Evolutionary conservation across 768 basidiomycete species (phyloP), one percentile per base, ranked within the genome.

Genomic region (Panaeolus cyanescens): DNA sequence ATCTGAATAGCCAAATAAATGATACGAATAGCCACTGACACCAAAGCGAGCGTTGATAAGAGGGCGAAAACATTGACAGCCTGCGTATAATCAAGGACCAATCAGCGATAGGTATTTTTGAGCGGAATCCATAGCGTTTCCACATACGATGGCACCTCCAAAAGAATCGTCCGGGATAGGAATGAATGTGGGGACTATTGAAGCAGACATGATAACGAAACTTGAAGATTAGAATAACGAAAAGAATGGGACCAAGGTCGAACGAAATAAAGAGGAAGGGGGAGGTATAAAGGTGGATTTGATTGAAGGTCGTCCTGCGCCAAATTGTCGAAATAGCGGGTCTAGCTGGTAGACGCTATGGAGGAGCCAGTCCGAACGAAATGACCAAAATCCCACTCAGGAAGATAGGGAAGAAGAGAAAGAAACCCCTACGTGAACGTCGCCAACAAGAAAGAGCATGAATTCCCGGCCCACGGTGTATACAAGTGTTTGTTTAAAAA

Each of bases 51-150:
- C 19, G 83, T 72, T 8, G 88, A 86, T 31, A 87, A 67, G 42
- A 83, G 60, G 17, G 87, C 83, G 66, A 89, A 85, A 20, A 75
- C 72, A 59, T 82, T 79, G 61, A 86, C 79, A 58, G 79, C 77
- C 83, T 83, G 42, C 32, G 12, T 37, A 15, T 50, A 36, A 30
- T 39, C 59, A n/a, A 53, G 12, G 34, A 31, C 31, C 5, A 30
- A 50, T 22, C 22, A 33, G 54, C 45, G 45, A 50, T 25, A 13
- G 8, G 25, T 50, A 30, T 50, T 50, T n/a, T 20, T n/a, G 45
- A 50, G 45, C 45, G 8, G 30, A 5, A n/a, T 50, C 25, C 45
- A 8, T 2, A 28, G 19, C 2, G 17, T 25, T 17, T 25, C 25
- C 17, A 68, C 79, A 65, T 67, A 83, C 80, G 36, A 77, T 71